Percentiles rank a stretch among this genome's conserved stretches.
Evolutionary conservation across 345 rosid genomes (phyloP).

Genomic region (Eutrema japonicum): DNA sequence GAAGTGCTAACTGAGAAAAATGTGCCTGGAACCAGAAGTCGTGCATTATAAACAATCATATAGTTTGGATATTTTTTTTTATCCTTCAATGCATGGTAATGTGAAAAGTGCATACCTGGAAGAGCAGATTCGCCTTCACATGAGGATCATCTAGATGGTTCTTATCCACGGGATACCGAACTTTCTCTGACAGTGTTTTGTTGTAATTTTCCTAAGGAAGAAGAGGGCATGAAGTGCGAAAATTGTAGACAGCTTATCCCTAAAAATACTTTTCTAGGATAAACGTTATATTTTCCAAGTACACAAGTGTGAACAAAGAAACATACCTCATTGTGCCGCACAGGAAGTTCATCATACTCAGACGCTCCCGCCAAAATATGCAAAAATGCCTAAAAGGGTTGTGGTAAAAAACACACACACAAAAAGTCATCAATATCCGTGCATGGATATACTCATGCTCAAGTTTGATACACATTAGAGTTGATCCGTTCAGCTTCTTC

Average conservation of each 20-base stretch:
- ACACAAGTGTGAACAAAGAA: slow-evolving; percentile 19
- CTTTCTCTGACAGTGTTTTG: slow-evolving; percentile 73
- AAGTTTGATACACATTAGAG: slow-evolving; percentile 11
- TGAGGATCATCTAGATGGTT: slow-evolving; percentile 92
- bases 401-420: background rate
- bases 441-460: background rate
- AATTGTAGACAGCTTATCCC: slow-evolving; percentile 5
- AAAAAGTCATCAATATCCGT: slow-evolving; percentile 27
- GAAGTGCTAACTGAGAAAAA: slow-evolving; percentile 83
- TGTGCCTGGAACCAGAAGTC: slow-evolving; percentile 68
- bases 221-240: slow-evolving; percentile 18
- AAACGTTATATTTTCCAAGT: slow-evolving; percentile 50
- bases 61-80: background rate
- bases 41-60: slow-evolving; percentile 18
- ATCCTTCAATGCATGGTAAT: slow-evolving; percentile 15
- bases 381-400: slow-evolving; percentile 64
- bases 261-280: background rate
- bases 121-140: slow-evolving; percentile 83
- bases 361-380: slow-evolving; percentile 86
- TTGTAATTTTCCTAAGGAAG: slow-evolving; percentile 75
- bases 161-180: slow-evolving; percentile 71
- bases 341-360: slow-evolving; percentile 97
- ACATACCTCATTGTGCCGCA: slow-evolving; percentile 94
- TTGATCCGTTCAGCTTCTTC: slow-evolving; percentile 35
- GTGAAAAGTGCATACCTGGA: slow-evolving; percentile 61